phyloP scores from a whole-genome alignment of 2,329 filamentous ascomycete species.

The Alternaria arbusti region DNA sequence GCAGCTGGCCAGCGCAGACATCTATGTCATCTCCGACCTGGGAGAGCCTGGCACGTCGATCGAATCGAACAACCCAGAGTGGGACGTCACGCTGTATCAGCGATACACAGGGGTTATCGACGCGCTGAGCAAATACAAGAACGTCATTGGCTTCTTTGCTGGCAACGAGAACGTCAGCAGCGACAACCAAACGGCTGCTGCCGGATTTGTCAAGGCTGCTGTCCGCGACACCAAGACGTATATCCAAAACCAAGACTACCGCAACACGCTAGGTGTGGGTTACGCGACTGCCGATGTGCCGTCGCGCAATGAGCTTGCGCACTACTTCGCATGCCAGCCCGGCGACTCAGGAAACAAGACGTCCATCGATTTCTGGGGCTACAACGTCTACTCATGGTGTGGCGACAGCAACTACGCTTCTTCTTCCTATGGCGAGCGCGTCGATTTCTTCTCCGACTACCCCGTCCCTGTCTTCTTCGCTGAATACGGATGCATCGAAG shows the following conservation, averaged over 20 bases:
- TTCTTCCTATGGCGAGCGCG: conserved; percentile 83
- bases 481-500: conserved; percentile 91
- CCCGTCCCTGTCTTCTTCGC: conserved; percentile 97
- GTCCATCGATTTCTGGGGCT: conserved; percentile 96
- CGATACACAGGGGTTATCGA: conserved; percentile 88
- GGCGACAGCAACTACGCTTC: conserved; percentile 75
- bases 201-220: conserved; percentile 95
- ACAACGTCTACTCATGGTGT: conserved; percentile 99
- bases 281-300: conserved; percentile 95
- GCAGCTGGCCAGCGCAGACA: conserved; percentile 80
- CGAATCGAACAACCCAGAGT: conserved; percentile 76
- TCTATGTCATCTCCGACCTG: conserved; percentile 94
- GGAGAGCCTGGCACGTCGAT: conserved; percentile 68
- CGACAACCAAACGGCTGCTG: conserved; percentile 83
- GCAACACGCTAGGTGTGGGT: conserved; percentile 78
- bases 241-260: conserved; percentile 78
- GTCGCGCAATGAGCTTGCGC: conserved; percentile 79
- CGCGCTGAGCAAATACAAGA: conserved; percentile 79
- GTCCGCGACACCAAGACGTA: conserved; percentile 94
- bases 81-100: conserved; percentile 78
- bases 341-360: conserved; percentile 48
- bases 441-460: conserved; percentile 85
- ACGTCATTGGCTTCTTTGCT: conserved; percentile 96
- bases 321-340: conserved; percentile 92
- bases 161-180: conserved; percentile 96